Evolutionary conservation across 1,284 basidiomycete genomes (phyloP), one percentile per base, ranked within the genome.

Genomic region (Coniferiporia sulphurascens): DNA sequence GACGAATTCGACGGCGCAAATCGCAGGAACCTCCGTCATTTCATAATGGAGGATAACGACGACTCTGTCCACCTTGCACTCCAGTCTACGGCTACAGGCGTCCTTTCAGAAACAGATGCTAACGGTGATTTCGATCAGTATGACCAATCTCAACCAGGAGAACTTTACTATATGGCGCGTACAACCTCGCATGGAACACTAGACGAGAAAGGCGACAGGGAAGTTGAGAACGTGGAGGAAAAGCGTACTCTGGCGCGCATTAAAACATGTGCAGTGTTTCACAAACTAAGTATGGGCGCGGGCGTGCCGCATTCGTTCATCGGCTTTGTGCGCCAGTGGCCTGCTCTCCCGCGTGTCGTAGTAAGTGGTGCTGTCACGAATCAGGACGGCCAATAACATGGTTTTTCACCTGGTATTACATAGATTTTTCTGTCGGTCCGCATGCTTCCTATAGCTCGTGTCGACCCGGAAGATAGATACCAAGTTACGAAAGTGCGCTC

Each of bases 251-350:
- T 84, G 3, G 71, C 72, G 4, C 71, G 82, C 10, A 78, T 85
- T 32, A 76, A 79, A 1, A 78, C 78, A 1, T 77, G 80, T 58
- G 80, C 83, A 2, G 70, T 86, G 9, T 85, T 84, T 70, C 82
- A 85, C 65, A 81, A 83, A 65, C 67, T 82, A 35, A 70, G 79
- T 0, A 70, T 73, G 22, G 81, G 79, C 1, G 72, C 71, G 52
- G 83, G 84, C 48, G 79, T 84, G 5, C 84, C 84, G 1, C 82
- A 85, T 61, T 79, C 80, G 0, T 86, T 85, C 59, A 73, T 78
- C 57, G 78, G 79, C 6, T 82, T 82, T 65, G 67, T 83, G 27
- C 71, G 78, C 10, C 82, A 81, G 65, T 82, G 81, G 78, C 83
- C 83, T 43, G 77, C 81, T n/a, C 72, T 86, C 27, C 84, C 84